Evolutionary conservation across 2,329 filamentous ascomycete genomes (phyloP).

Genomic region (Ceratocystis alfenasii): DNA sequence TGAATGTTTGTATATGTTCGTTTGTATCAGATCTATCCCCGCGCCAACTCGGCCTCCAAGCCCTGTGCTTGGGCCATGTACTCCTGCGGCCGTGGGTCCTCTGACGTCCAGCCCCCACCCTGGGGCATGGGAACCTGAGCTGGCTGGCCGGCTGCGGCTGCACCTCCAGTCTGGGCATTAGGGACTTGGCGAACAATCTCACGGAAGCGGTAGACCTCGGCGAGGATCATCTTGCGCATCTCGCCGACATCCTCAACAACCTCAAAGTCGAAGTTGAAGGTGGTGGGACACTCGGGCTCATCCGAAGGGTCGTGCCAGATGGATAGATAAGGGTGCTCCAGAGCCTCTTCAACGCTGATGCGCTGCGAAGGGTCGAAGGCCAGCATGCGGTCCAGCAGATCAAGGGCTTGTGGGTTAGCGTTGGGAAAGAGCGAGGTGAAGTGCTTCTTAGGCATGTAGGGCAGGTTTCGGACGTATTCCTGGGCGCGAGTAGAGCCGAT

Average conservation of each 20-base stretch:
- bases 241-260: slow-evolving; percentile 88
- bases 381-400: slow-evolving; percentile 92
- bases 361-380: slow-evolving; percentile 90
- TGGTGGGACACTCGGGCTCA: slow-evolving; percentile 83
- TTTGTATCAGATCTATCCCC: slow-evolving; percentile 7
- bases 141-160: slow-evolving; percentile 27
- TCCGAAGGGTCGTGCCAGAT: slow-evolving; percentile 98
- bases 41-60: slow-evolving; percentile 47
- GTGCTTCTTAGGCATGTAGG: slow-evolving; percentile 84
- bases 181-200: slow-evolving; percentile 44
- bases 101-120: slow-evolving; percentile 43
- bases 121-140: slow-evolving; percentile 43
- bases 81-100: slow-evolving; percentile 50
- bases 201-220: slow-evolving; percentile 86
- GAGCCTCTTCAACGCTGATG: slow-evolving; percentile 85
- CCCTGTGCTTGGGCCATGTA: slow-evolving; percentile 39
- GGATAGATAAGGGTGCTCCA: slow-evolving; percentile 90
- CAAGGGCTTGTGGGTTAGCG: slow-evolving; percentile 89
- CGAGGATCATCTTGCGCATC: slow-evolving; percentile 94
- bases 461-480: slow-evolving; percentile 95
- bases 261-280: slow-evolving; percentile 97
- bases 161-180: slow-evolving; percentile 28
- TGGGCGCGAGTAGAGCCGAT: slow-evolving; percentile 93
- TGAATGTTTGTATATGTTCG: too few relatives aligned
- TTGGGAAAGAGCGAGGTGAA: slow-evolving; percentile 84